Evolutionary conservation across 495 filamentous ascomycete species (phyloP), one percentile per base, ranked within the genome.

Genomic region (Neurospora sp.): DNA sequence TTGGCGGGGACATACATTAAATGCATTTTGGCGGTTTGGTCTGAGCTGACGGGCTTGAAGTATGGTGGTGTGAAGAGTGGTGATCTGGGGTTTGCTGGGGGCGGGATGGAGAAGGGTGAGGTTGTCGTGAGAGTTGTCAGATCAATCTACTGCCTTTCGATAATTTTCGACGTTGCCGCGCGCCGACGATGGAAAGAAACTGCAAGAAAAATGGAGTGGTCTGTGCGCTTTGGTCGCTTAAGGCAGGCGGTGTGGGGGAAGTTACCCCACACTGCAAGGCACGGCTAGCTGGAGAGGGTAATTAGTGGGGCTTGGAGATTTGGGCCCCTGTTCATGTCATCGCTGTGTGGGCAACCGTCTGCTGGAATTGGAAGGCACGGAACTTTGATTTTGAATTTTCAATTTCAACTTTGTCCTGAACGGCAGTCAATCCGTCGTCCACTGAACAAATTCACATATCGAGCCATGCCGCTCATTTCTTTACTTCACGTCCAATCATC

Each of bases 1-100:
- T 35, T 65, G 53, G 53, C 91, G 80, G 93, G 81, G 71, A 91
- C 93, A 88, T 93, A 97, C 94, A 93, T 93, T 73, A 94, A 85
- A 92, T 94, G 91, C 91, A 93, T 93, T 12, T 61, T 78, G 72
- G 27, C 73, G 68, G 72, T 41, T 69, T 59, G 22, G 22, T 61
- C 53, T 14, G 22, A 31, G 22, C 22, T 61, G 53, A 31, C 53
- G 53, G 14, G 53, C 6, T 31, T 14, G 53, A 3, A 18, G 5
- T 37, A 12, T 61, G 53, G 53, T 35, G 53, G 9, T 16, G 31
- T 22, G 48, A 45, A 45, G 8, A 20, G 44, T n/a, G 44, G 14
- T 20, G 10, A 41, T 45, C 35, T 37, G 35, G 35, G 53, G 22
- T 31, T 9, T 20, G 44, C 1, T 48, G 18, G 44, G n/a, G 8